Evolutionary conservation across 257 asterid genomes (phyloP), one percentile per base, ranked within the genome.

Genomic region (Knoxia roxburghii): DNA sequence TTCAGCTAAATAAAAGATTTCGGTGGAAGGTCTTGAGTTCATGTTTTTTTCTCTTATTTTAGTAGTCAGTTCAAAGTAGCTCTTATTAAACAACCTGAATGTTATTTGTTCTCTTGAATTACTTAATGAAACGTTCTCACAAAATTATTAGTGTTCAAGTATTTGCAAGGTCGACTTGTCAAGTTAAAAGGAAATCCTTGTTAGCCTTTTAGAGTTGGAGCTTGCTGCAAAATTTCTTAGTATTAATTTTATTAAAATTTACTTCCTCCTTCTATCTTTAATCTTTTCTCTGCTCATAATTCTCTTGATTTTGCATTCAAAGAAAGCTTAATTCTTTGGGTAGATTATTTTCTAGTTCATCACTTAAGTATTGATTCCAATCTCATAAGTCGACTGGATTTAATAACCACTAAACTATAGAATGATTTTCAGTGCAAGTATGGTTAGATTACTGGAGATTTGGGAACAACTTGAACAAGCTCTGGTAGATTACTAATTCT

Each of bases 281-380:
- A 69, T 59, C 33, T 50, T 52, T 37, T 52, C 18, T 70, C 39
- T 21, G 54, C 33, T 70, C 18, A 48, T 7, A 61, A 24, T 23
- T 45, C 18, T n/a, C 23, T 0, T 59, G 12, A 13, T 23, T 7
- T 24, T 41, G 55, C 40, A 39, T 49, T 23, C 18, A 27, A 61
- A 48, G 39, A 5, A 35, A 20, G 51, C 30, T 7, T 53, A 8
- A 30, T 37, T 56, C 21, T 17, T 10, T 12, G 5, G 45, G n/a
- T 30, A 13, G 39, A 60, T 33, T 30, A 7, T 5, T 50, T 70
- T 49, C 63, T 35, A 12, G 33, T 50, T 23, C 18, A 23, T 48
- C 40, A 26, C 3, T 17, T 12, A 12, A 40, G 35, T 48, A 18
- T 54, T 7, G 6, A 26, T 39, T 13, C 53, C 13, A 20, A 29